Evolutionary conservation across 257 asterid species (phyloP).

Genomic region (Hygrophila difformis): DNA sequence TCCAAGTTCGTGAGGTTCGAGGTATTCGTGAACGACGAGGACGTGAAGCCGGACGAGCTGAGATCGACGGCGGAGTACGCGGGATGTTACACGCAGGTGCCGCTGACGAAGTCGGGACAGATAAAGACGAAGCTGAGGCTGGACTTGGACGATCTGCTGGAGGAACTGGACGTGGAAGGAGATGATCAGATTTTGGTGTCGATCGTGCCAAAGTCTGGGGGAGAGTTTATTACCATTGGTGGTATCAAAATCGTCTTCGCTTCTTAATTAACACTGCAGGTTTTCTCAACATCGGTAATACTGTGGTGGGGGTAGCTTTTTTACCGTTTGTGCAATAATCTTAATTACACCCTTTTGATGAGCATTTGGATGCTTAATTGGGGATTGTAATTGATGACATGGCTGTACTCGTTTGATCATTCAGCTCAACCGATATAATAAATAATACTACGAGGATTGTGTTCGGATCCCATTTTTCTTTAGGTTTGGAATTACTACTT

Average conservation of each 20-base stretch:
- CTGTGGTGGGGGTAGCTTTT: no score
- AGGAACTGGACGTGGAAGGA: constrained; percentile 23
- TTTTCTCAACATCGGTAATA: no score
- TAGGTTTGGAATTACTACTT: no score
- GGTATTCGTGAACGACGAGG: constrained; percentile 46
- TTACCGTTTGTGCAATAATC: no score
- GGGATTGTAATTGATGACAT: no score
- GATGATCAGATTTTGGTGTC: constrained; percentile 32
- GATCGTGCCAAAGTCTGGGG: constrained; percentile 27
- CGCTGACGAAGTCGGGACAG: constrained; percentile 26
- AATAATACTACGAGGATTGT: no score
- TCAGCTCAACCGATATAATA: no score
- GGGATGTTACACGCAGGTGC: constrained; percentile 41
- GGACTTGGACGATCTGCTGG: constrained; percentile 22
- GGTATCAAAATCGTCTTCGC: constrained; percentile 32
- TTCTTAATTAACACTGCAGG: no score
- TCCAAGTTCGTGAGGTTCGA: constrained; percentile 34
- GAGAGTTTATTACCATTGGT: constrained; percentile 28
- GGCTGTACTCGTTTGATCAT: no score
- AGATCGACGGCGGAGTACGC: constrained; percentile 37
- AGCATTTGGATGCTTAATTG: no score
- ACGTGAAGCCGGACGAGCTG: constrained; percentile 23
- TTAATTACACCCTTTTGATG: no score
- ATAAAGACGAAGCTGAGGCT: constrained; percentile 15
- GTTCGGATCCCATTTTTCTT: no score